Conservation (phyloP, 768 basidiomycete species). For the Asterophora parasitica region DNA sequence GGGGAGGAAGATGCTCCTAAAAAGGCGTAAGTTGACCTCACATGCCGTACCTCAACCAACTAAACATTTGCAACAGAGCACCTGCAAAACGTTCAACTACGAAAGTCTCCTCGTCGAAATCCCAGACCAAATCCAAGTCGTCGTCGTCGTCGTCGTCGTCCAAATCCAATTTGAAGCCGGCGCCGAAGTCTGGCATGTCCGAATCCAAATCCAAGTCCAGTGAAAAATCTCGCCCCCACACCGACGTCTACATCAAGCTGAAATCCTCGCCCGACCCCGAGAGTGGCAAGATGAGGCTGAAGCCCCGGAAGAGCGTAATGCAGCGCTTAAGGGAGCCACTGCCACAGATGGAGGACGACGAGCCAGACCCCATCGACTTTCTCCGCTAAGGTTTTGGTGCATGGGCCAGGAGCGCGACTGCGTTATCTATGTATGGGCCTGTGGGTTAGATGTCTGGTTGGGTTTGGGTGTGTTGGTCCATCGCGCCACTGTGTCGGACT, state of each 20-base stretch:
- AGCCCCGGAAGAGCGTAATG: conserved; percentile 19
- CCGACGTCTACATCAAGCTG: background rate
- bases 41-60: background rate
- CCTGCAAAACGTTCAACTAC: background rate
- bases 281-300: conserved; percentile 3
- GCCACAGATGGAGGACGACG: conserved; percentile 18
- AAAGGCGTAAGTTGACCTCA: conserved; percentile 7
- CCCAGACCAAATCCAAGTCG: background rate
- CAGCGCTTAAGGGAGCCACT: conserved; percentile 18
- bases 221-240: too few species aligned
- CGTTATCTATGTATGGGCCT: too few species aligned
- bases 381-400: conserved; percentile 5
- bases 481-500: too few species aligned
- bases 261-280: background rate
- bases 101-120: background rate
- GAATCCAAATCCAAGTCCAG: too few species aligned
- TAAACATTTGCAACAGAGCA: background rate
- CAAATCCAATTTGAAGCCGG: background rate
- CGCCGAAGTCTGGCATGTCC: background rate
- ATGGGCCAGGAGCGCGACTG: too few species aligned
- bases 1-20: background rate
- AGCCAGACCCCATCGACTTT: conserved; percentile 25
- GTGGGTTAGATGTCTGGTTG: too few species aligned
- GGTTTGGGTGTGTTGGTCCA: too few species aligned
- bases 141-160: background rate